Evolutionary conservation across 345 rosid genomes (phyloP).

Genomic region (rapeseed (Brassica napus)): DNA sequence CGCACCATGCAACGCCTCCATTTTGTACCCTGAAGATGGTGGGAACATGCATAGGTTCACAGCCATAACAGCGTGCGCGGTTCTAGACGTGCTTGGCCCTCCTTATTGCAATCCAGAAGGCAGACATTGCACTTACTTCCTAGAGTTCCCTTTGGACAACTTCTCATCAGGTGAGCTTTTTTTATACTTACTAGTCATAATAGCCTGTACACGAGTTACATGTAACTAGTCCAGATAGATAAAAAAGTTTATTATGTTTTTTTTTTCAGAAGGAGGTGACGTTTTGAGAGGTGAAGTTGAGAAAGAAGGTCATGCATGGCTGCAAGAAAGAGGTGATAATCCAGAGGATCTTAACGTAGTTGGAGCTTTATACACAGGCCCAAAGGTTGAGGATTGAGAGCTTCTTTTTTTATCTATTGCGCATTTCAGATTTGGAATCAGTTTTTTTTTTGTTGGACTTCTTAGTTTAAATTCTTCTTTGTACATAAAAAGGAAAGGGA

Average conservation of each 20-base stretch:
- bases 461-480: constrained; percentile 31
- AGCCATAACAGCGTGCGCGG: constrained; percentile 81
- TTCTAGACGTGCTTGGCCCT: constrained; percentile 90
- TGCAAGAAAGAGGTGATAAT: constrained; percentile 58
- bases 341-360: constrained; percentile 60
- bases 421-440: neutral
- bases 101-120: constrained; percentile 78
- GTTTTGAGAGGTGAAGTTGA: constrained; percentile 54
- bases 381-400: constrained; percentile 42
- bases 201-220: neutral
- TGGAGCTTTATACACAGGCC: constrained; percentile 57
- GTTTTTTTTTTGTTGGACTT: neutral
- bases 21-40: constrained; percentile 88
- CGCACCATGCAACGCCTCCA: constrained; percentile 73
- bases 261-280: constrained; percentile 45
- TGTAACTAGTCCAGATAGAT: neutral
- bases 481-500: neutral
- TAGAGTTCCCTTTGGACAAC: constrained; percentile 51
- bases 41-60: constrained; percentile 98
- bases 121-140: constrained; percentile 77
- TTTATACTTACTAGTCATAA: neutral
- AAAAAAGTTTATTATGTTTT: neutral
- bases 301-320: constrained; percentile 64
- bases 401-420: neutral
- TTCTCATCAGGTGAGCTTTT: constrained; percentile 37